Percentiles rank a stretch among this genome's conserved stretches.
Evolutionary conservation across 345 rosid genomes (phyloP).

Genomic region (Salix purpurea): DNA sequence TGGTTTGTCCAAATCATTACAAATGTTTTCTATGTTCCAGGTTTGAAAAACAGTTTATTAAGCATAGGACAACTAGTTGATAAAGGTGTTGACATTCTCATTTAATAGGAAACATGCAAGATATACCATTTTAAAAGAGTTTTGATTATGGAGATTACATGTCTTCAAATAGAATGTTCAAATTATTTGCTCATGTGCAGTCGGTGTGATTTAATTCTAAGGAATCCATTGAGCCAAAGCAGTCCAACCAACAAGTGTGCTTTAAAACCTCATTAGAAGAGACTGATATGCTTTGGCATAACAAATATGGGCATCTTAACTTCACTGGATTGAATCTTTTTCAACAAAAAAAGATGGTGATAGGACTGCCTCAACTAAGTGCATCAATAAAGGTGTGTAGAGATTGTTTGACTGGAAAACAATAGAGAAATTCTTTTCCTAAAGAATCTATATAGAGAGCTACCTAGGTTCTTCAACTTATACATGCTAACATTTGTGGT

Average conservation of each 20-base stretch:
- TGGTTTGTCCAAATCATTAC: background rate
- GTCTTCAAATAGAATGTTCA: background rate
- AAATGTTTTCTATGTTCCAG: background rate
- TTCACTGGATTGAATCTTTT: background rate
- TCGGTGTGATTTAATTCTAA: no score
- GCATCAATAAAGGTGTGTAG: background rate
- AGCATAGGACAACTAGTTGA: background rate
- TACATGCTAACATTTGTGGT: constrained; percentile 7
- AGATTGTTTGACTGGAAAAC: background rate
- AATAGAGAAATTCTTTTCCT: background rate
- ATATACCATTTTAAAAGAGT: background rate
- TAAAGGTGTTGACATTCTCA: background rate
- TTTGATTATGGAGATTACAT: background rate
- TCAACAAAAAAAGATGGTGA: background rate
- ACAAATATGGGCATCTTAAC: constrained; percentile 1
- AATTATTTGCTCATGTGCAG: background rate
- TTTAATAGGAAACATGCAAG: background rate
- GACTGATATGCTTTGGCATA: background rate
- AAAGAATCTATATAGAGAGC: constrained; percentile 1
- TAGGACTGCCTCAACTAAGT: background rate
- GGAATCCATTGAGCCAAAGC: no score
- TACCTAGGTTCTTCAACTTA: background rate
- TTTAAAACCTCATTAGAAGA: background rate
- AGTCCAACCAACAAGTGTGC: background rate
- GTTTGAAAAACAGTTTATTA: background rate